Evolutionary conservation across 192 early-diverging fungal species (phyloP).

Genomic region (Podila horticola): DNA sequence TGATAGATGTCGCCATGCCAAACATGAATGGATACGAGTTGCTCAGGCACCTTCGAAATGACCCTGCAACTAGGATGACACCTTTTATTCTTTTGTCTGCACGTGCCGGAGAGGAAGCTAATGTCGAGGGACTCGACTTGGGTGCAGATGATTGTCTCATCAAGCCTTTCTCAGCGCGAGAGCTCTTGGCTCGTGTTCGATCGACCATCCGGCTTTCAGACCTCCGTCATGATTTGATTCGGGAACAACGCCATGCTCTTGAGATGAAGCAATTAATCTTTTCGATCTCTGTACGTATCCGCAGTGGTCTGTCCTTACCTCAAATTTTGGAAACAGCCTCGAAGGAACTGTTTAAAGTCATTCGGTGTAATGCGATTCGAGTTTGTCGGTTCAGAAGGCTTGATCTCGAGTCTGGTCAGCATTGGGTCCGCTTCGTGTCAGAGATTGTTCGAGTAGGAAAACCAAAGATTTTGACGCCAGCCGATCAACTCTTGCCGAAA

Average conservation of each 20-base stretch:
- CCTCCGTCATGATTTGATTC: slow-evolving; percentile 53
- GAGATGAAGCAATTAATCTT: slow-evolving; percentile 54
- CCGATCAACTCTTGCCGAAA: slow-evolving; percentile 34
- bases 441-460: slow-evolving; percentile 36
- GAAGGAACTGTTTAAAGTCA: slow-evolving; percentile 46
- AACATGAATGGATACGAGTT: slow-evolving; percentile 68
- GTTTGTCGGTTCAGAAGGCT: slow-evolving; percentile 31
- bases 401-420: slow-evolving; percentile 32
- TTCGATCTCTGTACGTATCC: slow-evolving; percentile 48
- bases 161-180: slow-evolving; percentile 58
- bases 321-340: slow-evolving; percentile 44
- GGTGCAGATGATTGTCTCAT: slow-evolving; percentile 72
- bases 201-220: slow-evolving; percentile 60
- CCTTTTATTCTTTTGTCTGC: slow-evolving; percentile 70
- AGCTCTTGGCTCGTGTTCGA: slow-evolving; percentile 65
- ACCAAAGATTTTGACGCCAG: slow-evolving; percentile 25
- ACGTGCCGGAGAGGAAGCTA: slow-evolving; percentile 61
- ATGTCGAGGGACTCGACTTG: slow-evolving; percentile 62
- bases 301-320: slow-evolving; percentile 40
- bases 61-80: slow-evolving; percentile 49
- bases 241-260: slow-evolving; percentile 42
- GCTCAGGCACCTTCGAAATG: slow-evolving; percentile 49
- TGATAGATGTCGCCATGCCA: slow-evolving; percentile 68
- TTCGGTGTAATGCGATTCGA: slow-evolving; percentile 47
- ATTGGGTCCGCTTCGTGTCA: slow-evolving; percentile 35